Evolutionary conservation across 345 rosid species (phyloP).

Genomic region (Corchorus olitorius): DNA sequence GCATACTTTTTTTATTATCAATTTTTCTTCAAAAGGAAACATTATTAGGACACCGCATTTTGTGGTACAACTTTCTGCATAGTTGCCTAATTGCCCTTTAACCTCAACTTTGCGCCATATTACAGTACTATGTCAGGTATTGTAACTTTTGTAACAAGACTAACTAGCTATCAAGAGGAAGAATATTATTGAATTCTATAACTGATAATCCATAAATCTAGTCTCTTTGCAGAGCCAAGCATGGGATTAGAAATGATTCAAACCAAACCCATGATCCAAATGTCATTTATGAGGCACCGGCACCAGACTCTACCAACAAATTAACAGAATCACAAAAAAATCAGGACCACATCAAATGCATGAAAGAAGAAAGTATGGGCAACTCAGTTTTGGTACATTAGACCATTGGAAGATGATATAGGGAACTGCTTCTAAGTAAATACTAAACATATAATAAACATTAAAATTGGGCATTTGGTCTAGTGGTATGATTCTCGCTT

Average conservation of each 20-base stretch:
- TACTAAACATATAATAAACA: background rate
- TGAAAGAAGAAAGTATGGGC: background rate
- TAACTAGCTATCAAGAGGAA: background rate
- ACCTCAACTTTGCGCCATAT: background rate
- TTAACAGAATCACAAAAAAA: background rate
- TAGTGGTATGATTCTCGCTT: slow-evolving; percentile 92
- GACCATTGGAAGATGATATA: background rate
- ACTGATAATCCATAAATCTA: background rate
- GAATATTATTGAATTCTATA: background rate
- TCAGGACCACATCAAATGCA: background rate
- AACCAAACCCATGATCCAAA: slow-evolving; percentile 2
- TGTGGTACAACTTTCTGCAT: background rate
- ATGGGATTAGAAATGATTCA: background rate
- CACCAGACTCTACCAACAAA: background rate
- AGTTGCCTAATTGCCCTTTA: background rate
- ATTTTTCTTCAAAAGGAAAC: background rate
- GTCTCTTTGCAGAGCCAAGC: background rate
- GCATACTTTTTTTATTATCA: background rate
- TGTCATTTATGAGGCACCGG: background rate
- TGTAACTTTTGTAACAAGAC: background rate
- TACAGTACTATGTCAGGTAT: background rate
- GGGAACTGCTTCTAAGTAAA: background rate
- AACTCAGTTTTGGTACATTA: background rate
- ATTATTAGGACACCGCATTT: background rate
- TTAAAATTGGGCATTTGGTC: slow-evolving; percentile 51